Evolutionary conservation across 257 asterid species (phyloP), one percentile per base, ranked within the genome.

Genomic region (Solanum peruvianum): DNA sequence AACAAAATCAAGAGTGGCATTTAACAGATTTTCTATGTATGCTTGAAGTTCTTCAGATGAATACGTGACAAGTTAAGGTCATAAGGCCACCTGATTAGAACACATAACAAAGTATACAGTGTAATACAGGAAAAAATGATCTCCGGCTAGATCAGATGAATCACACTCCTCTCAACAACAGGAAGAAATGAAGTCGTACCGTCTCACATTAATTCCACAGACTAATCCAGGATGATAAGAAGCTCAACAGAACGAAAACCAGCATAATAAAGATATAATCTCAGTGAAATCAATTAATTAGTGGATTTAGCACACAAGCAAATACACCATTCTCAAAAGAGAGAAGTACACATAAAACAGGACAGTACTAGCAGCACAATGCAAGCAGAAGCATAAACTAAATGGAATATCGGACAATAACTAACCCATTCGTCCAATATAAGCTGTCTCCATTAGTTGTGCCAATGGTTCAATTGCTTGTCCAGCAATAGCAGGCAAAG

Each of bases 391-490:
- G 84, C 84, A 44, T 4, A 44, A 45, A 44, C 37, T 23, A 49
- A 23, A 85, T 31, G 62, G 25, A 58, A 33, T 52, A 76, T 70
- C 0, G 6, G 39, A 52, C 42, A 86, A 8, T n/a, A 13, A 44
- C 85, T 84, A 64, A 91, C 93, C 93, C 87, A 90, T 69, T 86
- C 91, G 86, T 86, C 93, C 92, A 72, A 91, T 87, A 87, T 91
- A 84, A 29, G 93, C 91, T 21, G 92, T 91, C 88, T 90, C 92
- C 92, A 91, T 91, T 20, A 91, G 91, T 86, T 91, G 92, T 62
- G 93, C 89, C 84, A 91, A 39, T 10, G 93, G 93, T 64, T 91
- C 93, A 84, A 91, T 88, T n/a, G 92, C 93, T 85, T 91, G 93
- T 66, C 93, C 93, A 11, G 90, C 90, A 88, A 91, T 91, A 78